Evolutionary conservation across 163 green algal species (phyloP), one percentile per base, ranked within the genome.

Genomic region (Trebouxiophyceae sp.): DNA sequence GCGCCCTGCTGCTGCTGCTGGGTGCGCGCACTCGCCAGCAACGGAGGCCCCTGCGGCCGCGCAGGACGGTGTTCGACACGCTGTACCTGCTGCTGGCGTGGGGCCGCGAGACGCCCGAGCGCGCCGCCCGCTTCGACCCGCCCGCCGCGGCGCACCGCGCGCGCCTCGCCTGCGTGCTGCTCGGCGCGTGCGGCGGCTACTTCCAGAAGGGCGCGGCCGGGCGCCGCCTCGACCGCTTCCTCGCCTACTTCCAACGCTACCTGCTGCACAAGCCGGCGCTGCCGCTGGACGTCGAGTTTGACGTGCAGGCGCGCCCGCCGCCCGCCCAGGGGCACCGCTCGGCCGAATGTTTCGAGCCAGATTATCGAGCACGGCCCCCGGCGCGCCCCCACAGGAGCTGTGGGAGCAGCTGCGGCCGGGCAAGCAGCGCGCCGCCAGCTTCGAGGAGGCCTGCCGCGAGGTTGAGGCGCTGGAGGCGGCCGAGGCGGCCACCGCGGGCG

Each of bases 251-350:
- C 20, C 76, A 89, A 70, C 78, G 86, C 6, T 97, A 97, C 72
- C 33, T 93, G 23, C 69, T 94, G 59, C 76, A 78, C 66, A 96
- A 97, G 73, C 69, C 81, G 5, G 65, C 75, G 19, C 66, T 95
- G 47, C 86, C 91, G 0, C 74, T 97, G 62, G 92, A 97, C 56
- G 76, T 98, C 4, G 83, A 95, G 30, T 91, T 91, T 65, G 92
- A 97, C 64, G 54, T 97, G 30, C 80, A 95, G 80, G 87, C 88
- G 57, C n/a, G 66, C 32, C 1, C 39, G 8, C 16, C 12, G 12
- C 39, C 39, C 39, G 12, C 39, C 39, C 39, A n/a, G n/a, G n/a
- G n/a, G n/a, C n/a, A n/a, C n/a, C n/a, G n/a, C n/a, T n/a, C n/a
- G n/a, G 57, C 22, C 19, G 44, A 24, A 27, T 33, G 50, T 8